Evolutionary conservation across 441 rosid species (phyloP).

Genomic region (Lagerstroemia fauriei): DNA sequence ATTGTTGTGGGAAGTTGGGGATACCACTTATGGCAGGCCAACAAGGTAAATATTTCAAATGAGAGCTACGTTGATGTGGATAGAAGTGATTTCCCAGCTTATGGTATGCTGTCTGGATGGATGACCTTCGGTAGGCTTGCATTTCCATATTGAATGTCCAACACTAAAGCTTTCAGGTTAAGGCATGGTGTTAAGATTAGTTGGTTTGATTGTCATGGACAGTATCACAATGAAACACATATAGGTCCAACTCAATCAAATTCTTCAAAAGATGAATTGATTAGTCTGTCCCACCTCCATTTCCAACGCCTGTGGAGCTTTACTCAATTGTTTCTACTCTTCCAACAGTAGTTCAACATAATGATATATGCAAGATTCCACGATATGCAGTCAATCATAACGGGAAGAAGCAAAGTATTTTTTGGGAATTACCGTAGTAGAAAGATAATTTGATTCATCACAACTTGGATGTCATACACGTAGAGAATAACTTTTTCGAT

Average conservation of each 20-base stretch:
- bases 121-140: not conserved
- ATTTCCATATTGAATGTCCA: not conserved
- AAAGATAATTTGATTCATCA: not conserved
- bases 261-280: too few species aligned
- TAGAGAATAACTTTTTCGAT: too few species aligned
- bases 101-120: not conserved
- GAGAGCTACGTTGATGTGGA: conserved; percentile 3
- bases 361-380: too few species aligned
- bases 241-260: not conserved
- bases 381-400: too few species aligned
- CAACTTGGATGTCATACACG: not conserved
- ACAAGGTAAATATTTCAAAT: not conserved
- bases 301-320: too few species aligned
- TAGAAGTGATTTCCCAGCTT: not conserved
- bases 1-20: too few species aligned
- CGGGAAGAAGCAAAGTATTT: not conserved
- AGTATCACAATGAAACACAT: not conserved
- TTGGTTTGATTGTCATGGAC: not conserved
- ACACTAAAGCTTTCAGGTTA: not conserved
- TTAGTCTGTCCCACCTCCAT: too few species aligned
- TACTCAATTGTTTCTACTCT: too few species aligned
- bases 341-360: too few species aligned
- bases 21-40: too few species aligned
- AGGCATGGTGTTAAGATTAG: not conserved
- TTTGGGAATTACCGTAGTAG: not conserved